These are phyloP conservation scores for Salvia splendens DNA, from an alignment of 257 asterid species.

Conservation along the genomic window DNA sequence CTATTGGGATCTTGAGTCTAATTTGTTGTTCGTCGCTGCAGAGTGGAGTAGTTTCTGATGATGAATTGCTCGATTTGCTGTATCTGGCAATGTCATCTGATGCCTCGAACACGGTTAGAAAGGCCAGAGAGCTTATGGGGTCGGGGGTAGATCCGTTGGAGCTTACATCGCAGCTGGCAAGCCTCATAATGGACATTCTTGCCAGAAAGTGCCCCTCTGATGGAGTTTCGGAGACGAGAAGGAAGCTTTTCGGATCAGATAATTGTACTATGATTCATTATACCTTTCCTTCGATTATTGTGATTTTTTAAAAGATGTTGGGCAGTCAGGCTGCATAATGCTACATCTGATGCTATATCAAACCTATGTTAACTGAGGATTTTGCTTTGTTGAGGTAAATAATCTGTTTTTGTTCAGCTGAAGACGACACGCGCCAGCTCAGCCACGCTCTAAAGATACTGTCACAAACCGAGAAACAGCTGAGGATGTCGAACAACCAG, in stretches of 20 bases:
- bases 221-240: conserved; percentile 53
- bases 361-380: too few species aligned
- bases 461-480: conserved; percentile 82
- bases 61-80: conserved; percentile 79
- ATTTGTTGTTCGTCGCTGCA: conserved; percentile 35
- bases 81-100: conserved; percentile 79
- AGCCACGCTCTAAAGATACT: conserved; percentile 75
- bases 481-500: conserved; percentile 68
- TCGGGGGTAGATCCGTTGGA: conserved; percentile 88
- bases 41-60: conserved; percentile 91
- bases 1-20: not conserved
- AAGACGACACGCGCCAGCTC: conserved; percentile 71
- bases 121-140: conserved; percentile 77
- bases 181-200: conserved; percentile 85
- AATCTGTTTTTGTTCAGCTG: conserved; percentile 43
- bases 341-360: too few species aligned
- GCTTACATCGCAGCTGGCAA: conserved; percentile 79
- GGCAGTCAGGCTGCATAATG: too few species aligned
- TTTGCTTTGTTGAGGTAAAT: too few species aligned
- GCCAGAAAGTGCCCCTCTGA: conserved; percentile 59
- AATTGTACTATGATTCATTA: conserved; percentile 52
- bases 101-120: conserved; percentile 77
- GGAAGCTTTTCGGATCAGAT: conserved; percentile 49
- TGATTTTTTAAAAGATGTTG: too few species aligned
- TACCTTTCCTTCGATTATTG: not conserved